These are phyloP conservation scores for Prosopis cineraria DNA, from an alignment of 306 rosid genomes.

Conservation along the genomic window DNA sequence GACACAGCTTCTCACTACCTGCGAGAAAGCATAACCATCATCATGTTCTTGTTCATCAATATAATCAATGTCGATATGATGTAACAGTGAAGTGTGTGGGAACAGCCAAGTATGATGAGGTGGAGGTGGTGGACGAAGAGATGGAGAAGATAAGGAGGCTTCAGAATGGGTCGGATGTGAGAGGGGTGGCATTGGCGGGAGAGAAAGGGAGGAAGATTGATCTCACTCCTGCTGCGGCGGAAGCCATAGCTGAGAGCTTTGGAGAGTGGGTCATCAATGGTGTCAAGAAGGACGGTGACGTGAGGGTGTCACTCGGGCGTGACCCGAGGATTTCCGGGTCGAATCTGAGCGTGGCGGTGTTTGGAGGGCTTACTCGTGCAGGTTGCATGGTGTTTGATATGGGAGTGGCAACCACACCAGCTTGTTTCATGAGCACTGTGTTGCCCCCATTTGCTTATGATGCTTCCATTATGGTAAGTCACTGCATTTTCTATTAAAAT, in stretches of 20 bases:
- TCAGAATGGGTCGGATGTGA: slow-evolving; percentile 91
- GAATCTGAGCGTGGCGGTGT: slow-evolving; percentile 66
- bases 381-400: slow-evolving; percentile 77
- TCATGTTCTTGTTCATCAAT: no score
- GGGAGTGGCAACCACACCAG: slow-evolving; percentile 92
- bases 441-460: slow-evolving; percentile 75
- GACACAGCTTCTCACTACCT: slow-evolving; percentile 33
- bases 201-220: slow-evolving; percentile 78
- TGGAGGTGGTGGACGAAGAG: slow-evolving; percentile 76
- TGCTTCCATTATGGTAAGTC: slow-evolving; percentile 86
- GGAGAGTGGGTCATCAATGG: slow-evolving; percentile 80
- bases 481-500: not conserved
- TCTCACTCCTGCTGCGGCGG: slow-evolving; percentile 73
- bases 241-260: slow-evolving; percentile 84
- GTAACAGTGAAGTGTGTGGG: slow-evolving; percentile 38
- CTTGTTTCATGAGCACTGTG: slow-evolving; percentile 96
- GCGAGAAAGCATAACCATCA: not conserved
- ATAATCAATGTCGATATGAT: not conserved
- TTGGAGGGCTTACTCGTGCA: slow-evolving; percentile 71
- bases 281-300: slow-evolving; percentile 42
- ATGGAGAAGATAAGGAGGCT: slow-evolving; percentile 79
- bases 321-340: slow-evolving; percentile 78
- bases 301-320: slow-evolving; percentile 72
- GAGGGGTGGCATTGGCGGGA: slow-evolving; percentile 86
- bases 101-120: slow-evolving; percentile 55